Percentiles rank a stretch among this genome's conserved stretches.
These are phyloP conservation scores for Rosellinia necatrix DNA, from an alignment of 2,329 filamentous ascomycete genomes.

Conservation along the genomic window DNA sequence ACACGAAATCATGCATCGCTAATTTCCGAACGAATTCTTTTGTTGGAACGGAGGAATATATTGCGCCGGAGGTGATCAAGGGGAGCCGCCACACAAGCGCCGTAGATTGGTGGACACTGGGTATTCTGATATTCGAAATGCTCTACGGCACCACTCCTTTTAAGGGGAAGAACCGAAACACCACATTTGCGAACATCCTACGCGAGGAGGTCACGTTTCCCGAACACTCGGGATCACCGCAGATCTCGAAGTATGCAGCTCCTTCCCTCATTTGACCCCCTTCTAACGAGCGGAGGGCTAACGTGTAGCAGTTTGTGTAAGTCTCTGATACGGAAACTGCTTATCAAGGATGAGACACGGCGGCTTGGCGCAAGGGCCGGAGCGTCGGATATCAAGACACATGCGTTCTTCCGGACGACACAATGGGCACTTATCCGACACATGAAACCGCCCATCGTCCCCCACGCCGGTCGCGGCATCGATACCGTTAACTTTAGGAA, in stretches of 20 bases:
- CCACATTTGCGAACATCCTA: constrained; percentile 96
- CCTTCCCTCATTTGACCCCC: neutral
- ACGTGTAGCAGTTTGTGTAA: constrained; percentile 77
- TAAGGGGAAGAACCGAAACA: constrained; percentile 98
- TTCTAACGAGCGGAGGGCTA: constrained; percentile 8
- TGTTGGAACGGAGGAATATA: constrained; percentile 98
- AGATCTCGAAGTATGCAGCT: constrained; percentile 83
- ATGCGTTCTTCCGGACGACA: constrained; percentile 94
- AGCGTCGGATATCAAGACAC: constrained; percentile 93
- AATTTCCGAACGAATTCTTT: constrained; percentile 99
- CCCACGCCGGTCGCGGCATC: constrained; percentile 84
- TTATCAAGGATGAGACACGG: constrained; percentile 97
- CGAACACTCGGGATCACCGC: constrained; percentile 80
- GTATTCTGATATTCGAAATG: constrained; percentile 98
- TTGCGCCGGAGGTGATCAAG: constrained; percentile 98
- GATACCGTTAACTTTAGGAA: constrained; percentile 98
- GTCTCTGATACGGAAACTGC: constrained; percentile 89
- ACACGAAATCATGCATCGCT: constrained; percentile 96
- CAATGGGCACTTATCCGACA: constrained; percentile 97
- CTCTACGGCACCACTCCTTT: constrained; percentile 97
- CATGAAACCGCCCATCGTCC: constrained; percentile 97
- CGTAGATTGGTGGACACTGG: constrained; percentile 98
- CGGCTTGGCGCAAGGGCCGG: constrained; percentile 91
- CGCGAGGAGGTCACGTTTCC: constrained; percentile 96
- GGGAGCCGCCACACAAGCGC: constrained; percentile 97